phyloP scores from a whole-genome alignment of 1,139 yeast species.

The Taphrina communis region DNA sequence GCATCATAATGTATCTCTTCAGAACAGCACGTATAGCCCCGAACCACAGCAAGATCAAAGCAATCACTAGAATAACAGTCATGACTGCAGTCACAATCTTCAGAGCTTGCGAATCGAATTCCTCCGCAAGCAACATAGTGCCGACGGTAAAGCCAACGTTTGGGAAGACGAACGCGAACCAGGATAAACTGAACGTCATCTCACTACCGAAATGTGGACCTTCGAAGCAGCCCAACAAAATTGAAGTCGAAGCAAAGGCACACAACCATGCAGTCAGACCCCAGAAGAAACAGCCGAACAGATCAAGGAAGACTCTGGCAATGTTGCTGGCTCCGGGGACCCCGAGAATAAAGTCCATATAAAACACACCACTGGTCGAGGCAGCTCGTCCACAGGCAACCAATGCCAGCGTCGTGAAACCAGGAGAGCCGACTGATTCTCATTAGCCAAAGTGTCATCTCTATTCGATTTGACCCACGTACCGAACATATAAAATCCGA shows the following conservation, averaged over 20 bases:
- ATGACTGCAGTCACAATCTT: conserved; percentile 35
- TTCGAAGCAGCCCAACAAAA: conserved; percentile 24
- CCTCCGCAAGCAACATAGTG: conserved; percentile 33
- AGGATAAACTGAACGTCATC: conserved; percentile 24
- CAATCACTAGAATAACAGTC: conserved; percentile 13
- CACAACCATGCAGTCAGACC: conserved; percentile 37
- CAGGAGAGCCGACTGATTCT: conserved; percentile 29
- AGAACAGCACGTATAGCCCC: conserved; percentile 28
- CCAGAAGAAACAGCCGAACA: conserved; percentile 36
- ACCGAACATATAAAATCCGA: conserved; percentile 36
- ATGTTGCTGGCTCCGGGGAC: conserved; percentile 5
- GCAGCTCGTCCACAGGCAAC: conserved; percentile 36
- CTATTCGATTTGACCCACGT: background rate
- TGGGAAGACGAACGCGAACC: conserved; percentile 41
- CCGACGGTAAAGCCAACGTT: conserved; percentile 36
- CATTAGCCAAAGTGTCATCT: background rate
- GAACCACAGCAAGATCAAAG: conserved; percentile 21
- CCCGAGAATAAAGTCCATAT: conserved; percentile 20
- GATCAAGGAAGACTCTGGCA: conserved; percentile 15
- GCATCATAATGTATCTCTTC: conserved; percentile 28
- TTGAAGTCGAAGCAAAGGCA: conserved; percentile 13
- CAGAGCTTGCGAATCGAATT: conserved; percentile 30
- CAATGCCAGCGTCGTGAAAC: conserved; percentile 34
- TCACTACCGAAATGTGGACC: conserved; percentile 19
- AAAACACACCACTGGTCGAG: conserved; percentile 9